Evolutionary conservation across 805 yeast genomes (phyloP), one percentile per base, ranked within the genome.

Genomic region (Starmera dryadoides): DNA sequence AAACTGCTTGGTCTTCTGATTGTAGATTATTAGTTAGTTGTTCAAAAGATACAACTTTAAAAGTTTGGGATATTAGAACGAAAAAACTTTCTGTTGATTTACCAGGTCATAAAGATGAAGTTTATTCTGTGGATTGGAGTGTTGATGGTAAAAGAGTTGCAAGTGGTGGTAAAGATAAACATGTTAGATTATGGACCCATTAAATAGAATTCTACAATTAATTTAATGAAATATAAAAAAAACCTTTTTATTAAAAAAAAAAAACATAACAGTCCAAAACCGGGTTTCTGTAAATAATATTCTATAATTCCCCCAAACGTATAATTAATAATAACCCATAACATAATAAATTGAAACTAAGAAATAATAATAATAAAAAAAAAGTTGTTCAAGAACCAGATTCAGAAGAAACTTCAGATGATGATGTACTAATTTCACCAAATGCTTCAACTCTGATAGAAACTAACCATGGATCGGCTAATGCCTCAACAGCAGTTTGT

Each of bases 91-190:
- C 79, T 42, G 86, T 82, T 15, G 98, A 93, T 61, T 72, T 93
- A 42, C 98, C 98, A 0, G 98, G 98, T 1, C 98, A 93, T 57
- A 68, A 80, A 14, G 98, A 93, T 55, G 98, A 93, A 63, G 96
- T 93, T 1, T 93, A 77, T 58, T 94, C 97, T 0, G 96, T 93
- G 4, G 98, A 93, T 54, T 93, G 98, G 98, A 86, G 96, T 66
- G 78, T 83, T 40, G 98, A 93, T 58, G 98, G 98, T 34, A 76
- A 75, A 47, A 72, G 81, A 48, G 98, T 93, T 11, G 95, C 91
- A n/a, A 86, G 96, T 58, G 98, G 98, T 17, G 98, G 98, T 38
- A 89, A 88, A 57, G 98, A 93, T 60, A 93, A 89, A 60, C 83
- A 83, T 72, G 88, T 93, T 19, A 73, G 97, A 53, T 66, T 93